A percentile compares a stretch with the other conserved stretches of the same genome.
Evolutionary conservation across 768 basidiomycete species (phyloP).

Genomic region (Boletus speciosus): DNA sequence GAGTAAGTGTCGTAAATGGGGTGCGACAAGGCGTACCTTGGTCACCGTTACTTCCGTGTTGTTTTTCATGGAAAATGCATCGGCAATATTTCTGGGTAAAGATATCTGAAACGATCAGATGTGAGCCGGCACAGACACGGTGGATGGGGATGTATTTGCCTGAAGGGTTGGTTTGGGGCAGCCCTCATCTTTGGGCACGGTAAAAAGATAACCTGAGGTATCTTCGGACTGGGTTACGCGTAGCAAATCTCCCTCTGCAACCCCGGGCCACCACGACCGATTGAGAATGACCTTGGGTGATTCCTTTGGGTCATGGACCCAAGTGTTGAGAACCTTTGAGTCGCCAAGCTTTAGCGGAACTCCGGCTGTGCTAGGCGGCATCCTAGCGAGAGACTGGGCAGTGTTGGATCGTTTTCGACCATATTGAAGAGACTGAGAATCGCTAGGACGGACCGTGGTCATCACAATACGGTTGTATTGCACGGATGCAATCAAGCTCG

Average conservation of each 20-base stretch:
- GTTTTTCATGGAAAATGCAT: conserved; percentile 66
- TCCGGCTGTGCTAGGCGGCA: conserved; percentile 29
- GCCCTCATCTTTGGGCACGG: conserved; percentile 62
- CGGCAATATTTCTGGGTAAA: conserved; percentile 67
- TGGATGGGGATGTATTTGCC: conserved; percentile 31
- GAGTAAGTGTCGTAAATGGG: conserved; percentile 8
- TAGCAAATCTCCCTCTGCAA: conserved; percentile 71
- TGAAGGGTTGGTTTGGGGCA: conserved; percentile 62
- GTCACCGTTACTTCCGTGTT: conserved; percentile 68
- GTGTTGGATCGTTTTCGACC: conserved; percentile 73
- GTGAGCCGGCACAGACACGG: background rate
- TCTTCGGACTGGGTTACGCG: conserved; percentile 48
- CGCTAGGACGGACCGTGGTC: conserved; percentile 54
- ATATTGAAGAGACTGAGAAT: conserved; percentile 51
- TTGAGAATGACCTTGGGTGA: conserved; percentile 62
- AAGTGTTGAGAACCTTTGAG: conserved; percentile 57
- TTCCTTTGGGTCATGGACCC: conserved; percentile 73
- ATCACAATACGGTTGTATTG: conserved; percentile 31
- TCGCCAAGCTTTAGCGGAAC: conserved; percentile 59
- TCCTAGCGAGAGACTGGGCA: conserved; percentile 59
- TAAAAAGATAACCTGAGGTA: conserved; percentile 54
- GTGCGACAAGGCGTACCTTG: conserved; percentile 44
- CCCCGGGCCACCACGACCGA: conserved; percentile 73
- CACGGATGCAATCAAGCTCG: background rate
- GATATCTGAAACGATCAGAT: conserved; percentile 52